A percentile compares a stretch with the other conserved stretches of the same genome.
Evolutionary conservation across 208 protist genomes (phyloP).

Genomic region (Wallacemonas sp.): DNA sequence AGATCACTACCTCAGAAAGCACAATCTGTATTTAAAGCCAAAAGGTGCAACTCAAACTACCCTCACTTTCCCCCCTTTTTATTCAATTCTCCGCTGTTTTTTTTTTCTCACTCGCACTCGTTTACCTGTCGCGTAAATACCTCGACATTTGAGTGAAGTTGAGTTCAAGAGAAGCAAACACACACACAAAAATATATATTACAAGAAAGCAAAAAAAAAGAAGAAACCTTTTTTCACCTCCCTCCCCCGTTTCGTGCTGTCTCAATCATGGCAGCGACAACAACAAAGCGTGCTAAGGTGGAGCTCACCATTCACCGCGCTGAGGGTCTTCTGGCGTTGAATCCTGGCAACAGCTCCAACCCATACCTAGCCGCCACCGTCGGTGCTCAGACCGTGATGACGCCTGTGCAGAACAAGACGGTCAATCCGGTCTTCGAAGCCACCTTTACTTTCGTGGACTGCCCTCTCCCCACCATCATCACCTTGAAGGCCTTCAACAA

Average conservation of each 20-base stretch:
- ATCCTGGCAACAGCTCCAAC: slow-evolving; percentile 73
- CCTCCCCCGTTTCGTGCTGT: slow-evolving; percentile 1
- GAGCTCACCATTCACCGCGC: slow-evolving; percentile 56
- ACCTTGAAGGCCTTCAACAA: slow-evolving; percentile 68
- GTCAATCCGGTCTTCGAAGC: slow-evolving; percentile 55
- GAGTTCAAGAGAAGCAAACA: not conserved
- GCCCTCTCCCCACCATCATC: slow-evolving; percentile 63
- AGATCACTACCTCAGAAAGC: too few species aligned
- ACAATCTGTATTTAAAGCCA: too few species aligned
- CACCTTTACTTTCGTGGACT: slow-evolving; percentile 58
- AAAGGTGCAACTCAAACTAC: too few species aligned
- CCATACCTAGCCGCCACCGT: slow-evolving; percentile 65
- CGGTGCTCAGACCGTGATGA: slow-evolving; percentile 39
- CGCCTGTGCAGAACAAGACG: slow-evolving; percentile 43
- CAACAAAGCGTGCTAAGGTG: slow-evolving; percentile 26
- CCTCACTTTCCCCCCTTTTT: not conserved
- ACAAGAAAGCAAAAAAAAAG: slow-evolving; percentile 8
- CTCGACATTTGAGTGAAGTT: too few species aligned
- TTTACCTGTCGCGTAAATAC: too few species aligned
- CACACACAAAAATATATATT: slow-evolving; percentile 7
- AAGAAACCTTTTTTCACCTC: not conserved
- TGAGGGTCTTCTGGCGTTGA: slow-evolving; percentile 62
- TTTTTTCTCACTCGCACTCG: slow-evolving; percentile 10
- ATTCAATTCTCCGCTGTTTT: slow-evolving; percentile 16
- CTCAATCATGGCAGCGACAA: slow-evolving; percentile 3